Evolutionary conservation across 169 alveolate genomes (phyloP).

Genomic region (Cryptosporidium sp.): DNA sequence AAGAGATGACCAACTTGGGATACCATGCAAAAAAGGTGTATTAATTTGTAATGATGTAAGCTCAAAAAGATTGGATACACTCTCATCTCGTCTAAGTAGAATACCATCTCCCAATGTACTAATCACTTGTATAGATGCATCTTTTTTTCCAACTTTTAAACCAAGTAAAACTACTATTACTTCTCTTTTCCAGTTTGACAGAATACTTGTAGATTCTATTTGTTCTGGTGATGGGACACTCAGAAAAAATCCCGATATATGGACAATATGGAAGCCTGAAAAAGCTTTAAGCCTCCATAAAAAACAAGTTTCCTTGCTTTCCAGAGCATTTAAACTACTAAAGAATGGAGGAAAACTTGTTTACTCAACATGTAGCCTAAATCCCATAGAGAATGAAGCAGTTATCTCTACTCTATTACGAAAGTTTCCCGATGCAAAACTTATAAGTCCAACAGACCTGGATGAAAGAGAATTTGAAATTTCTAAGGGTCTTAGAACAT

Average conservation of each 20-base stretch:
- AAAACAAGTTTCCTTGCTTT: constrained; percentile 89
- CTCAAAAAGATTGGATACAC: constrained; percentile 38
- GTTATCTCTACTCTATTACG: constrained; percentile 85
- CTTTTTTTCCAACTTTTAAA: constrained; percentile 80
- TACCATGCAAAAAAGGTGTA: constrained; percentile 38
- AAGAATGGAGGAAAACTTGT: constrained; percentile 88
- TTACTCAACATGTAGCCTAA: constrained; percentile 96
- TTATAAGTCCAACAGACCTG: constrained; percentile 86
- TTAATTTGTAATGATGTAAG: constrained; percentile 79
- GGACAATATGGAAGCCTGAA: constrained; percentile 94
- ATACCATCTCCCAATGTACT: constrained; percentile 39
- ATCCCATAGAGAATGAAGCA: constrained; percentile 97
- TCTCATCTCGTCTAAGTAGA: constrained; percentile 25
- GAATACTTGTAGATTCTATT: constrained; percentile 95
- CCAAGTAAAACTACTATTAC: constrained; percentile 42
- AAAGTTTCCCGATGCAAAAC: constrained; percentile 83
- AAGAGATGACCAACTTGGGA: constrained; percentile 58
- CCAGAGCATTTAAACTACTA: constrained; percentile 88
- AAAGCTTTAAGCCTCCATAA: constrained; percentile 92
- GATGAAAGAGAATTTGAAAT: constrained; percentile 79
- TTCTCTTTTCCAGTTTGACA: constrained; percentile 85
- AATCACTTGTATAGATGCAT: constrained; percentile 58
- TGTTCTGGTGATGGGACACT: constrained; percentile 98
- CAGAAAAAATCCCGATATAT: constrained; percentile 93
- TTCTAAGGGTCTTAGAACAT: constrained; percentile 82